Evolutionary conservation across 2,329 filamentous ascomycete species (phyloP), one percentile per base, ranked within the genome.

Genomic region (Cryphonectria japonica): DNA sequence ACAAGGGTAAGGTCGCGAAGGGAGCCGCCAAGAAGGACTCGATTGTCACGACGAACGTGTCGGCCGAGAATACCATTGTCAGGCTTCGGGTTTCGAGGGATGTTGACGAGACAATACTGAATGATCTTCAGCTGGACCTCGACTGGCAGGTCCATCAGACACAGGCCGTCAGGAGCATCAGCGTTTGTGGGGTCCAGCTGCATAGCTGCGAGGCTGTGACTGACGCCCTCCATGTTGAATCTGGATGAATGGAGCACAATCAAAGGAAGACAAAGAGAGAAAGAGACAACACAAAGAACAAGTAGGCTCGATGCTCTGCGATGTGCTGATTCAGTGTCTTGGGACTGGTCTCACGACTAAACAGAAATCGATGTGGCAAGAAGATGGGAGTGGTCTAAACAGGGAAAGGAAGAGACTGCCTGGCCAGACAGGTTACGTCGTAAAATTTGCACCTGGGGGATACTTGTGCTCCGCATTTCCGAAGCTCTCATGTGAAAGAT

Each of bases 101-200:
- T 34, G 32, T 64, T 29, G n/a, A 65, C 2, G 32, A 65, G 29
- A 37, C 70, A 70, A 7, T 60, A 29, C 1, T 67, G 64, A 9
- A 67, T 59, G 41, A 72, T 65, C 22, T 67, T 61, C 14, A 68
- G 64, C 14, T 72, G 70, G 7, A 72, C 22, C 60, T 72, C 70
- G n/a, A 66, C 66, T 3, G 70, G 70, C 13, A 72, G 64, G 34
- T 67, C 68, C 68, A 72, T 68, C 14, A 72, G 14, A 29, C 14
- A 50, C 8, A 29, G 46, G 6, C 7, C 22, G 8, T 2, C 26
- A 32, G 62, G 59, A 39, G 59, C 7, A 3, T 61, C 26, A 9
- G 19, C 39, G 19, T 7, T 29, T 46, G 54, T 39, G n/a, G 9
- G 4, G 32, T 26, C 11, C 19, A 39, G 32, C 34, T 37, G 19